Evolutionary conservation across 345 rosid species (phyloP).

Genomic region (Geranium brycei): DNA sequence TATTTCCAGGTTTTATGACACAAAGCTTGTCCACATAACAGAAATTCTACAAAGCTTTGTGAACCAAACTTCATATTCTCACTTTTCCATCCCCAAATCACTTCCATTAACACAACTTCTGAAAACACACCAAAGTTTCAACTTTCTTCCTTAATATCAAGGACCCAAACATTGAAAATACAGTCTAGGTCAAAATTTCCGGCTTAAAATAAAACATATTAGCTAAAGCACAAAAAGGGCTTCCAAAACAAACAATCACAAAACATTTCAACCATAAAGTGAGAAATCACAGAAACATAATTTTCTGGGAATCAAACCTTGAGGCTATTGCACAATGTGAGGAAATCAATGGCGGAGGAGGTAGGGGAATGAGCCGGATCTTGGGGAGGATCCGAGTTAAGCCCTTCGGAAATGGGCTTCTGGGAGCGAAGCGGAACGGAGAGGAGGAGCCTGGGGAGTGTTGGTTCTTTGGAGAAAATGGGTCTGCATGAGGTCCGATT

Average conservation of each 20-base stretch:
- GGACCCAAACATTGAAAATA: no score
- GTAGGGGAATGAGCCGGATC: constrained; percentile 13
- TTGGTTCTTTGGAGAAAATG: constrained; percentile 16
- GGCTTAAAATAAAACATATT: background rate
- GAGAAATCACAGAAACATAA: background rate
- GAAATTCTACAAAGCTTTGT: no score
- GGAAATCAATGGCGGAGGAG: constrained; percentile 70
- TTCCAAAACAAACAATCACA: no score
- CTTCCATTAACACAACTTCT: no score
- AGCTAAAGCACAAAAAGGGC: background rate
- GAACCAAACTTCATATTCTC: no score
- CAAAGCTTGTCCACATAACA: no score
- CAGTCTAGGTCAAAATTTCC: no score
- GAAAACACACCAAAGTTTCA: no score
- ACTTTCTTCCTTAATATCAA: no score
- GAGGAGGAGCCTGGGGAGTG: constrained; percentile 17
- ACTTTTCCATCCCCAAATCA: no score
- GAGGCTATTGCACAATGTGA: constrained; percentile 71
- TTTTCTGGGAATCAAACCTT: constrained; percentile 32
- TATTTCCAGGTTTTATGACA: no score
- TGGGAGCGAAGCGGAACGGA: constrained; percentile 30
- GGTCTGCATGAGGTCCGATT: constrained; percentile 14
- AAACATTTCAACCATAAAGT: background rate
- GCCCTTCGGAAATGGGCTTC: constrained; percentile 22
- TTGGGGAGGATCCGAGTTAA: constrained; percentile 15